These are phyloP conservation scores for Russula dissimulans DNA, from an alignment of 768 basidiomycete species.

Conservation along the genomic window DNA sequence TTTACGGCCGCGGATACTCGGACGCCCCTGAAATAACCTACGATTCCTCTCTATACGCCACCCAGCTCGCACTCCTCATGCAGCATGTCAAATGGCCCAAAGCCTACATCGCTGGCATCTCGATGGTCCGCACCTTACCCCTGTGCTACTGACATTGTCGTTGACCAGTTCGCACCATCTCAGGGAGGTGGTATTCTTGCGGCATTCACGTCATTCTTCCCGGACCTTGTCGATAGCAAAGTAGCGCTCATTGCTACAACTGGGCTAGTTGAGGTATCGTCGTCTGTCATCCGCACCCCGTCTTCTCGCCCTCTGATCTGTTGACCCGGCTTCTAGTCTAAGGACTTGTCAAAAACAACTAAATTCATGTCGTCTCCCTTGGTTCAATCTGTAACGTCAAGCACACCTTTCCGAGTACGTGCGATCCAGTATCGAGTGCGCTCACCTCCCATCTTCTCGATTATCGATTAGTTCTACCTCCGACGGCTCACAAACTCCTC, in stretches of 20 bases:
- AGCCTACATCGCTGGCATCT: slow-evolving; percentile 57
- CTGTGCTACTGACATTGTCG: background rate
- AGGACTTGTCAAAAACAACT: slow-evolving; percentile 61
- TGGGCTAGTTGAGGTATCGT: slow-evolving; percentile 56
- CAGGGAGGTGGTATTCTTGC: slow-evolving; percentile 70
- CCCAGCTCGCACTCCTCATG: slow-evolving; percentile 76
- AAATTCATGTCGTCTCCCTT: slow-evolving; percentile 74
- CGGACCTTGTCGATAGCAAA: slow-evolving; percentile 56
- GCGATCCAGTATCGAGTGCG: background rate
- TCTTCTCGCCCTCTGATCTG: background rate
- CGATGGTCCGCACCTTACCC: slow-evolving; percentile 46
- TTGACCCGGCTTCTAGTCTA: slow-evolving; percentile 30
- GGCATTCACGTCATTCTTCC: slow-evolving; percentile 63
- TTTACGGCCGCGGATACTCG: slow-evolving; percentile 78
- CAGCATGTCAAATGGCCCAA: slow-evolving; percentile 68
- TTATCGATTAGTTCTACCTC: slow-evolving; percentile 25
- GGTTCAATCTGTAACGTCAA: slow-evolving; percentile 58
- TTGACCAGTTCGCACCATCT: background rate
- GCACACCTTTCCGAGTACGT: slow-evolving; percentile 50
- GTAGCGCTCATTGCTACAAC: slow-evolving; percentile 60
- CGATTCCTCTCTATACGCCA: slow-evolving; percentile 53
- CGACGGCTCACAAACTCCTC: slow-evolving; percentile 27
- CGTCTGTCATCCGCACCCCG: background rate
- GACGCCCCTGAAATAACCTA: slow-evolving; percentile 68
- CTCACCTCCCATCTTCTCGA: background rate